Evolutionary conservation across 345 rosid species (phyloP).

Genomic region (Gynandropsis gynandra): DNA sequence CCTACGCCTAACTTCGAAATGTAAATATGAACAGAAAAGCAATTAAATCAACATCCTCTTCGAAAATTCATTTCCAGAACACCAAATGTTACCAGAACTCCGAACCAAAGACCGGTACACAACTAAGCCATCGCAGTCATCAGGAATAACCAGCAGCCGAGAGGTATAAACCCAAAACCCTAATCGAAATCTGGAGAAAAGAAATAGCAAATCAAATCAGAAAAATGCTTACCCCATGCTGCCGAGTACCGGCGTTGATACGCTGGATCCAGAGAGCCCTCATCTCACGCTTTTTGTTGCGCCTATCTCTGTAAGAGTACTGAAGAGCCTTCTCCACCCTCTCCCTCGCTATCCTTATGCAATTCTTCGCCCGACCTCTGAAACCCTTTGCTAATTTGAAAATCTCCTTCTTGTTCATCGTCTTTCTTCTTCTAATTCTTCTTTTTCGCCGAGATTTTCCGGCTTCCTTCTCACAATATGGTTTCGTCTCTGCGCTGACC

Average conservation of each 20-base stretch:
- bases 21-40: background rate
- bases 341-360: slow-evolving; percentile 85
- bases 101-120: background rate
- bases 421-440: slow-evolving; percentile 10
- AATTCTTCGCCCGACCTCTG: slow-evolving; percentile 90
- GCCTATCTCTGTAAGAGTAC: slow-evolving; percentile 88
- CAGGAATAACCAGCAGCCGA: slow-evolving; percentile 2
- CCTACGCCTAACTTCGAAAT: background rate
- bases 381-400: slow-evolving; percentile 86
- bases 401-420: slow-evolving; percentile 84
- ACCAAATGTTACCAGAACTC: background rate
- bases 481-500: slow-evolving; percentile 17
- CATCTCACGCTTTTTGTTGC: slow-evolving; percentile 97
- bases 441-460: background rate
- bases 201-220: background rate
- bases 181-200: background rate
- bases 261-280: slow-evolving; percentile 94
- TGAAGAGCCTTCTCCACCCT: slow-evolving; percentile 96
- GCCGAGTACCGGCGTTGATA: slow-evolving; percentile 84
- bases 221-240: slow-evolving; percentile 55
- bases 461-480: background rate
- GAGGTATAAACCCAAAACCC: background rate
- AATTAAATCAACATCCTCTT: slow-evolving; percentile 4
- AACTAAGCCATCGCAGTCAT: slow-evolving; percentile 1
- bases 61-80: background rate